Evolutionary conservation across 345 rosid species (phyloP).

Genomic region (Gossypium mustelinum): DNA sequence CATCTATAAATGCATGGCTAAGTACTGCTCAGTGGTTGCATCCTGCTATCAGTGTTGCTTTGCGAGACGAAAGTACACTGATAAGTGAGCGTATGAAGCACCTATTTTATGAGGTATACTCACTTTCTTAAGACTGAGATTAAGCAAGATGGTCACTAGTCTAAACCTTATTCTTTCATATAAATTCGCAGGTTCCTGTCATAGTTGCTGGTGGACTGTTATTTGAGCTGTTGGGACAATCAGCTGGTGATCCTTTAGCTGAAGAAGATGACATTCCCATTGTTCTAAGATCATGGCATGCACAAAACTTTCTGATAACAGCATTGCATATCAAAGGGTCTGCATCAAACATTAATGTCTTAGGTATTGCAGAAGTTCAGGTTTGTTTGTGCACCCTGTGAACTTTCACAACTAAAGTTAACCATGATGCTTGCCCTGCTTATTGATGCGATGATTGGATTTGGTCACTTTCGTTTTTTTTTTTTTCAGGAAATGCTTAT

Average conservation of each 20-base stretch:
- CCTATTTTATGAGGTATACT: constrained; percentile 54
- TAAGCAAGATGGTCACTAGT: neutral
- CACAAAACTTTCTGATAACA: constrained; percentile 49
- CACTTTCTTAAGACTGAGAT: neutral
- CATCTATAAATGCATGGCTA: constrained; percentile 38
- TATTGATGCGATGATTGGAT: neutral
- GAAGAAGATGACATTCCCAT: constrained; percentile 60
- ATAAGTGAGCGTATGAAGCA: constrained; percentile 67
- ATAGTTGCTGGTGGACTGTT: constrained; percentile 63
- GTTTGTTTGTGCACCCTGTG: constrained; percentile 28
- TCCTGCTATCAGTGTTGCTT: constrained; percentile 52
- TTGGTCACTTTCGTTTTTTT: neutral
- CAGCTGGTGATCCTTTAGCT: constrained; percentile 53
- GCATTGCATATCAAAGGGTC: constrained; percentile 55
- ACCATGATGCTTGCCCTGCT: neutral
- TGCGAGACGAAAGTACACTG: constrained; percentile 48
- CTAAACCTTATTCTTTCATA: constrained; percentile 9
- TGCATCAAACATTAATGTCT: constrained; percentile 36
- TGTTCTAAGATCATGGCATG: constrained; percentile 64
- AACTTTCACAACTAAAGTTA: neutral
- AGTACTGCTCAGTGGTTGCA: constrained; percentile 52
- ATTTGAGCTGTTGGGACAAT: constrained; percentile 70
- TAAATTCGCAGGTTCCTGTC: constrained; percentile 49
- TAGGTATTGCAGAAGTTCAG: constrained; percentile 63
- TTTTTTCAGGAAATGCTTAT: constrained; percentile 52